Base-by-base conservation (phyloP, 2,329 filamentous ascomycete genomes). In the Aspergillus sojae region DNA sequence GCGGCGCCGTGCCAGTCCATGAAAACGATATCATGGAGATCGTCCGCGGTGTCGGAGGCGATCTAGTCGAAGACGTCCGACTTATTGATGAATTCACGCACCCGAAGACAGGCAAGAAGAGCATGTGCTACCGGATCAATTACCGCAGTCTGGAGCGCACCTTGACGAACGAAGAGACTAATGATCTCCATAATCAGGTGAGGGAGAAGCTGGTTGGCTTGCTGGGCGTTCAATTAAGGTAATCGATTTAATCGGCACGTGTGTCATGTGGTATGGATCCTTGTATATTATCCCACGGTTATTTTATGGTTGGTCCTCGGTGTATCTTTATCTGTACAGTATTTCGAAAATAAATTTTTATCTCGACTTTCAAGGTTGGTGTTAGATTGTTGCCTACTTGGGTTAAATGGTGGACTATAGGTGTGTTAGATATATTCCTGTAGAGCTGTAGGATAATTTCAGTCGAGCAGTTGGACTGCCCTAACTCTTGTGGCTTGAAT, bases 1-100 rank as follows among this genome's bases (percentile, higher is more conserved):
- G 78, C 54, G 78, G 79, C 36, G 70, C 74, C 30, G 66, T 77
- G 21, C 73, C 79, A 4, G 93, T 97, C 75, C 94, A 98, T 77
- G 94, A 96, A 77, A 98, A 98, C 79, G 95, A 99, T 78, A 84
- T 98, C 58, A 98, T 98, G 94, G 95, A 98, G 79, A 86, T 97
- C 62, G 91, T 97, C 21, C 89, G 95, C 68, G 89, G 89, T 69
- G 84, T 94, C 54, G 92, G 88, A 11, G 94, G 93, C 57, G 91
- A 96, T 76, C 79, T 89, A 26, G 93, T 95, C 41, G 95, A 99
- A 80, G 93, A 97, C 76, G 94, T 98, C 57, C 84, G 83, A 65
- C 83, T 96, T 32, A 88, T 92, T 58, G 95, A 98, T 78, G 87
- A 92, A 75, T 99, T 98, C 77, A 88, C 86, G 55, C 93, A 98